These are phyloP conservation scores for Cladorrhinum samala DNA, from an alignment of 495 filamentous ascomycete species.

Conservation along the genomic window DNA sequence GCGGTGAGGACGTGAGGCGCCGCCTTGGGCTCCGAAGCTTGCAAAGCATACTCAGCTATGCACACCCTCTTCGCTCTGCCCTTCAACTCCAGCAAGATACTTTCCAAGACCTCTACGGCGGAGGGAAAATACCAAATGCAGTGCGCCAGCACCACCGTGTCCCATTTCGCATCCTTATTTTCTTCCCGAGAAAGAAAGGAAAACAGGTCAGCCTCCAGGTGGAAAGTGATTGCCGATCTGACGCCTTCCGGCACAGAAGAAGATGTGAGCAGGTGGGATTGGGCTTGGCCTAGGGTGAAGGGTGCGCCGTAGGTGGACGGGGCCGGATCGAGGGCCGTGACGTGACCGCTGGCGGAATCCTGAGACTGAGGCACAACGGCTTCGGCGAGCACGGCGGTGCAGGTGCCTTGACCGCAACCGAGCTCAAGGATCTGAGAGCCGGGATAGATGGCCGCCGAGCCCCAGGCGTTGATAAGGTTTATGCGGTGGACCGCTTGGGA, in stretches of 20 bases:
- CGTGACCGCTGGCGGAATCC: constrained; percentile 28
- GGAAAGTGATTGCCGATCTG: constrained; percentile 30
- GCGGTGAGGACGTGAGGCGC: constrained; percentile 41
- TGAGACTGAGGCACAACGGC: constrained; percentile 40
- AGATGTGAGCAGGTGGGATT: constrained; percentile 25
- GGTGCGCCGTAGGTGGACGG: constrained; percentile 42
- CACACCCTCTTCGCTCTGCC: constrained; percentile 28
- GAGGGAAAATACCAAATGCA: constrained; percentile 46
- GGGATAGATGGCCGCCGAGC: constrained; percentile 18
- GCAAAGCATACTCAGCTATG: constrained; percentile 38
- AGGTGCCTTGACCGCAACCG: constrained; percentile 51
- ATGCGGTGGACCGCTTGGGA: constrained; percentile 43
- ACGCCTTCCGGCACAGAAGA: constrained; percentile 27
- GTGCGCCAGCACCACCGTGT: constrained; percentile 43
- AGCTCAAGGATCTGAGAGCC: constrained; percentile 45
- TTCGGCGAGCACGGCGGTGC: constrained; percentile 41
- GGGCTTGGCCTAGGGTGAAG: constrained; percentile 24
- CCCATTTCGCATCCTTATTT: constrained; percentile 26
- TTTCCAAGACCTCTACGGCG: constrained; percentile 15
- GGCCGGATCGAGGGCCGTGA: constrained; percentile 47
- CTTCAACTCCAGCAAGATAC: constrained; percentile 29
- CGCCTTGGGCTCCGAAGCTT: constrained; percentile 21
- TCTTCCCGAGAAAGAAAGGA: constrained; percentile 22
- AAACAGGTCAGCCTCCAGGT: constrained; percentile 25
- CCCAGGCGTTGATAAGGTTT: constrained; percentile 33